Percentiles rank a stretch among this genome's conserved stretches.
phyloP scores from a whole-genome alignment of 1,139 yeast species.

The Candida sanyaensis region DNA sequence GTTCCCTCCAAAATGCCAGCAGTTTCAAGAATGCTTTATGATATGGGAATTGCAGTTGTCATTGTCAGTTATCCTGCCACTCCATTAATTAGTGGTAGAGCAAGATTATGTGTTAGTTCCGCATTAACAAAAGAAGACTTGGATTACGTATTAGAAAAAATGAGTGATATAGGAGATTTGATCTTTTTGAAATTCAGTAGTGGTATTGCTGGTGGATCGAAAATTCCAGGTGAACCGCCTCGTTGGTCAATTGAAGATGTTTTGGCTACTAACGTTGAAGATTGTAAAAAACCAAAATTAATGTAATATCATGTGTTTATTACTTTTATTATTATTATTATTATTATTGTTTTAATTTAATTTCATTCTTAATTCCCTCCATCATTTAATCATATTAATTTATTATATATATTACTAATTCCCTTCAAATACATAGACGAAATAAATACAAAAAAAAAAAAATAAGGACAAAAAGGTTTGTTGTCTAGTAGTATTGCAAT shows the following conservation, averaged over 20 bases:
- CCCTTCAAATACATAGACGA: slow-evolving; percentile 1
- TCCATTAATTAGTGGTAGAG: slow-evolving; percentile 86
- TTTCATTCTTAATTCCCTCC: background rate
- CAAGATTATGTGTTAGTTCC: slow-evolving; percentile 89
- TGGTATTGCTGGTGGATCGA: slow-evolving; percentile 71
- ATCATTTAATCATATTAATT: background rate
- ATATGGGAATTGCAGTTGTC: slow-evolving; percentile 85
- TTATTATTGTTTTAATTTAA: background rate
- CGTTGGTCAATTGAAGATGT: slow-evolving; percentile 81
- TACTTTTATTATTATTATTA: too few relatives aligned
- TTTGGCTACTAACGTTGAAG: slow-evolving; percentile 69
- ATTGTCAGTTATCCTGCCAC: slow-evolving; percentile 98
- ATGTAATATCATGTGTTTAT: slow-evolving; percentile 1
- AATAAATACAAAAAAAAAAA: background rate
- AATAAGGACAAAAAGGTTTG: background rate
- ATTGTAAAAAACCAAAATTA: slow-evolving; percentile 50
- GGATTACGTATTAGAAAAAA: slow-evolving; percentile 72
- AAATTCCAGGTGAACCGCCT: slow-evolving; percentile 59
- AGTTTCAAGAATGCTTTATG: slow-evolving; percentile 78
- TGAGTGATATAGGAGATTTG: slow-evolving; percentile 79
- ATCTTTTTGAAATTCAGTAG: slow-evolving; percentile 76
- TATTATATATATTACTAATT: background rate
- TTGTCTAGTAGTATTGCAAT: background rate
- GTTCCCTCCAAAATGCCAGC: slow-evolving; percentile 96
- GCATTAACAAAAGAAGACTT: slow-evolving; percentile 93